Conservation (phyloP, 768 basidiomycete species). For the Rubroboletus pulcherrimus region DNA sequence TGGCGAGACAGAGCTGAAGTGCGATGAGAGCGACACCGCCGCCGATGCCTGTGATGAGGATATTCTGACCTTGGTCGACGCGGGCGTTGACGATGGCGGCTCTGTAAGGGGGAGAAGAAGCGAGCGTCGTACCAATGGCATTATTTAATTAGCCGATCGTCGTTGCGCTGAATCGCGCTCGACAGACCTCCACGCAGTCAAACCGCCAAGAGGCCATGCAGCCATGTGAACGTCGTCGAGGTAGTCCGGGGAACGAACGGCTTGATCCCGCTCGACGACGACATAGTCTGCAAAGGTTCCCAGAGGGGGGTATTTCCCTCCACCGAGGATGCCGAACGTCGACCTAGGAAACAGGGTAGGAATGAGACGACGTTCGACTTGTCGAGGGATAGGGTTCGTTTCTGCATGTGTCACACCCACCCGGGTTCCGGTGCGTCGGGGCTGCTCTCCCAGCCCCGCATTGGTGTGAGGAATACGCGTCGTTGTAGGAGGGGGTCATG, state of each 20-base stretch:
- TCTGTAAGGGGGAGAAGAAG: slow-evolving; percentile 33
- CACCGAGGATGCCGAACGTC: slow-evolving; percentile 69
- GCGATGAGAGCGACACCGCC: slow-evolving; percentile 80
- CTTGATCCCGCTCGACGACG: slow-evolving; percentile 64
- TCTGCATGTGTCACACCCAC: slow-evolving; percentile 35
- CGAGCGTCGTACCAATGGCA: neutral
- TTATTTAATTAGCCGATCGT: neutral
- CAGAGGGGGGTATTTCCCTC: slow-evolving; percentile 45
- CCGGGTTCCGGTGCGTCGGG: slow-evolving; percentile 62
- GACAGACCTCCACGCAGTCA: slow-evolving; percentile 81
- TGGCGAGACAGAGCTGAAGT: slow-evolving; percentile 70
- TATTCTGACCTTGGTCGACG: slow-evolving; percentile 60
- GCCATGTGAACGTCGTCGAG: slow-evolving; percentile 65
- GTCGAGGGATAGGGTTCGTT: neutral
- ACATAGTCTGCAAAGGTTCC: slow-evolving; percentile 80
- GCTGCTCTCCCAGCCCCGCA: slow-evolving; percentile 69
- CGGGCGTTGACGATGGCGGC: slow-evolving; percentile 63
- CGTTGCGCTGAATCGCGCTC: neutral
- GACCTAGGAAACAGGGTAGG: slow-evolving; percentile 2
- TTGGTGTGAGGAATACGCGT: slow-evolving; percentile 74
- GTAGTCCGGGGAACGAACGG: slow-evolving; percentile 63
- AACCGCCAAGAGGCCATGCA: slow-evolving; percentile 72
- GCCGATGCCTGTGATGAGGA: slow-evolving; percentile 80
- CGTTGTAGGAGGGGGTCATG: slow-evolving; percentile 55
- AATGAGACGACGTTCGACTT: neutral